phyloP scores from a whole-genome alignment of 2,329 filamentous ascomycete genomes.

The Pseudohalonectria lignicola region DNA sequence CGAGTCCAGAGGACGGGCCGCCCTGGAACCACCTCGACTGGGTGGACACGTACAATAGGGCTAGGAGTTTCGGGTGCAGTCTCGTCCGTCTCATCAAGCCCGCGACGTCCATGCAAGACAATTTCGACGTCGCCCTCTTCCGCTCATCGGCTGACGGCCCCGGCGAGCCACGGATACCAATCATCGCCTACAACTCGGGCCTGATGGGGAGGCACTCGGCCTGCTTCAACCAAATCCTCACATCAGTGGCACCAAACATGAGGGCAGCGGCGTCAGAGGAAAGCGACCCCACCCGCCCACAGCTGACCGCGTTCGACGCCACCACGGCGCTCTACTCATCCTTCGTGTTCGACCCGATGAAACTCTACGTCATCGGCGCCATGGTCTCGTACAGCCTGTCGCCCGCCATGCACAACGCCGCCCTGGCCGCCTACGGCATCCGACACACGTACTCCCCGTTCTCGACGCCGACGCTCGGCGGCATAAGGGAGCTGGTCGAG shows the following conservation, averaged over 20 bases:
- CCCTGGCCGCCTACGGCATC: constrained; percentile 56
- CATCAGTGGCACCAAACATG: constrained; percentile 41
- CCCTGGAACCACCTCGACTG: constrained; percentile 48
- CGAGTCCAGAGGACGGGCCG: constrained; percentile 24
- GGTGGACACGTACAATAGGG: constrained; percentile 45
- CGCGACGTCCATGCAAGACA: constrained; percentile 47
- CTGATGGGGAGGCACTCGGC: constrained; percentile 50
- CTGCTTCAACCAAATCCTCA: constrained; percentile 55
- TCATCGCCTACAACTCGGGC: constrained; percentile 57
- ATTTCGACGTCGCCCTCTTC: constrained; percentile 47
- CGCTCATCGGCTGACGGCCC: constrained; percentile 26
- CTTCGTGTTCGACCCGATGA: constrained; percentile 54
- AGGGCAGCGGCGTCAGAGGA: constrained; percentile 4
- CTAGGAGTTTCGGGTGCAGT: constrained; percentile 46
- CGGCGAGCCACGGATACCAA: constrained; percentile 31
- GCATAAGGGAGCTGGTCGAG: constrained; percentile 51
- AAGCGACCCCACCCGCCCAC: constrained; percentile 7
- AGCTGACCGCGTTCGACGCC: constrained; percentile 49
- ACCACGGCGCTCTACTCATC: constrained; percentile 55
- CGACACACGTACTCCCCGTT: constrained; percentile 56
- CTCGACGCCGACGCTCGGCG: constrained; percentile 50
- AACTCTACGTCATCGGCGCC: constrained; percentile 49
- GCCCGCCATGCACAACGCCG: constrained; percentile 67
- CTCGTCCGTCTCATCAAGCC: constrained; percentile 50
- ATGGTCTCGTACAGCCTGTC: constrained; percentile 64